Percentiles rank a stretch among this genome's conserved stretches.
Evolutionary conservation across 306 rosid genomes (phyloP).

Genomic region (Cicer cuneatum): DNA sequence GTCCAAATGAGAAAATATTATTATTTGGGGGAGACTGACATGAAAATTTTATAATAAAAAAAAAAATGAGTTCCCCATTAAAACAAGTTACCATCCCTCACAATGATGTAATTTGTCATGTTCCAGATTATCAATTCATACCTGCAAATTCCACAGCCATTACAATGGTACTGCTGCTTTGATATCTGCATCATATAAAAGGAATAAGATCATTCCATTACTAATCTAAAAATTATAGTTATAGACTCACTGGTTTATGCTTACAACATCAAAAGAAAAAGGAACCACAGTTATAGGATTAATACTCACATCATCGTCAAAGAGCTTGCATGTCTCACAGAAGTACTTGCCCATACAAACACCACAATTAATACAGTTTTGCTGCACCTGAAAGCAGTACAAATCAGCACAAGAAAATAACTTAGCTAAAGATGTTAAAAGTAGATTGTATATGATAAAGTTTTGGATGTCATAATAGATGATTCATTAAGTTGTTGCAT

Average conservation of each 20-base stretch:
- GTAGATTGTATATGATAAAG: background rate
- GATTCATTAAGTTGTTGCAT: background rate
- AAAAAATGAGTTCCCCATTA: background rate
- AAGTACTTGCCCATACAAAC: conserved; percentile 93
- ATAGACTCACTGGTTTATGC: background rate
- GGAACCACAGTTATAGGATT: background rate
- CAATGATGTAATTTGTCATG: background rate
- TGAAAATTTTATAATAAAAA: background rate
- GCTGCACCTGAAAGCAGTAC: conserved; percentile 64
- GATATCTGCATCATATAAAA: conserved; percentile 58
- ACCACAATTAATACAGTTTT: conserved; percentile 81
- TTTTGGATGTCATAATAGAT: background rate
- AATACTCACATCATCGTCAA: conserved; percentile 87
- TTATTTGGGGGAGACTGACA: background rate
- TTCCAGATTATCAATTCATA: conserved; percentile 42
- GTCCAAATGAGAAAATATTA: conserved; percentile 16
- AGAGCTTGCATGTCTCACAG: conserved; percentile 80
- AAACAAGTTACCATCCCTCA: background rate
- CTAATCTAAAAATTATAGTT: background rate
- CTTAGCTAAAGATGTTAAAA: background rate
- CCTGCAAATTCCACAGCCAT: conserved; percentile 95
- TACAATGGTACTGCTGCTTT: conserved; percentile 83
- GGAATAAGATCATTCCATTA: background rate
- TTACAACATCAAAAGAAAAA: background rate
- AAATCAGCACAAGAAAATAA: conserved; percentile 25